phyloP scores from a whole-genome alignment of 2,329 filamentous ascomycete species.

The Venturia effusa region DNA sequence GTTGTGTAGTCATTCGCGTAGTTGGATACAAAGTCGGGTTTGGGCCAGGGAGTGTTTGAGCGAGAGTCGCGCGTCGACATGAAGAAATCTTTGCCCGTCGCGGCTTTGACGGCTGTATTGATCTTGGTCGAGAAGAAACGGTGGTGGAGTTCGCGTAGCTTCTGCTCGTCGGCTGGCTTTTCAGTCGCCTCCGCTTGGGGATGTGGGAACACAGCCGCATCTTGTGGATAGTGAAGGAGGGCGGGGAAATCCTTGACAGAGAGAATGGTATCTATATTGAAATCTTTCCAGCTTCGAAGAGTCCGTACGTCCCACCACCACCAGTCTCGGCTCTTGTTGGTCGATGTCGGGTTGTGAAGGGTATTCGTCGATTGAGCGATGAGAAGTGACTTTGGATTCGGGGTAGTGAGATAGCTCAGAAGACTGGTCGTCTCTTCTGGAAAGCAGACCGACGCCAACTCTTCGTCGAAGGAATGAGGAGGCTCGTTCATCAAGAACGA shows the following conservation, averaged over 20 bases:
- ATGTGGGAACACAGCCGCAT: constrained; percentile 48
- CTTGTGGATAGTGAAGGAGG: constrained; percentile 56
- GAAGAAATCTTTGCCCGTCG: constrained; percentile 54
- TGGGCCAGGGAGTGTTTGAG: constrained; percentile 29
- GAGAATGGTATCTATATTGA: constrained; percentile 62
- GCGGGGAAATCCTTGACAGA: constrained; percentile 62
- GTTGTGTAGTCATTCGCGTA: constrained; percentile 42
- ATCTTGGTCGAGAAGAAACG: constrained; percentile 76
- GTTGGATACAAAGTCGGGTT: constrained; percentile 56
- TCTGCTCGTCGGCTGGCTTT: constrained; percentile 66
- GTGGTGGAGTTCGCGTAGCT: constrained; percentile 64
- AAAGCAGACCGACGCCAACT: constrained; percentile 19
- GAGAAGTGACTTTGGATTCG: constrained; percentile 73
- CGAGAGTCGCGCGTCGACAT: constrained; percentile 27
- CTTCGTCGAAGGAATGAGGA: constrained; percentile 11
- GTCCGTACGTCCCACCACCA: constrained; percentile 97
- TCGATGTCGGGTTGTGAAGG: constrained; percentile 43
- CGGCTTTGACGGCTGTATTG: constrained; percentile 71
- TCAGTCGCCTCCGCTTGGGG: constrained; percentile 44
- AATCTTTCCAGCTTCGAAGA: constrained; percentile 70
- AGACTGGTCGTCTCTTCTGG: constrained; percentile 52
- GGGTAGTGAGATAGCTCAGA: constrained; percentile 62
- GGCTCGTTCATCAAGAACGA: constrained; percentile 10
- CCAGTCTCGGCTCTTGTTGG: constrained; percentile 49
- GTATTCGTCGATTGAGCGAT: constrained; percentile 68